These are phyloP conservation scores for Aspergillus quadricinctus DNA, from an alignment of 2,329 filamentous ascomycete species.

Conservation along the genomic window DNA sequence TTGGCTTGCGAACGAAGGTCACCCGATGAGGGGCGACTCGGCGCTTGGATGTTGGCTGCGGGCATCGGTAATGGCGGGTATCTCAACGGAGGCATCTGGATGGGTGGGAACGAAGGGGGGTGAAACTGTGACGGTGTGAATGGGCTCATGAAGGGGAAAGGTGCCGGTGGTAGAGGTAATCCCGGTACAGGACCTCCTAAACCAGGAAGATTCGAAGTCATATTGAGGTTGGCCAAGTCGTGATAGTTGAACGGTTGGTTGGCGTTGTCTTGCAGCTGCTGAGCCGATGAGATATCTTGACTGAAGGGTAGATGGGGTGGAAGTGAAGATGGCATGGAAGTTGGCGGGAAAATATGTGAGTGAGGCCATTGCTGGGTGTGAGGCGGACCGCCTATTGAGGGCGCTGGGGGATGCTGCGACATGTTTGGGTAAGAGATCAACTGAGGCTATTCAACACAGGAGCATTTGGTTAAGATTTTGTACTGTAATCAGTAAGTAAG, in stretches of 20 bases:
- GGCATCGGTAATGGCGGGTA: constrained; percentile 20
- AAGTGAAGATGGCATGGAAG: constrained; percentile 21
- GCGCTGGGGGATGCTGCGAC: constrained; percentile 46
- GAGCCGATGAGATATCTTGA: constrained; percentile 19
- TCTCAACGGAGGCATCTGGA: constrained; percentile 21
- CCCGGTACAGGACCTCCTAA: constrained; percentile 20
- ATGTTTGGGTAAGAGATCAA: constrained; percentile 26
- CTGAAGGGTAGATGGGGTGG: constrained; percentile 23
- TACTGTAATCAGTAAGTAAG: constrained; percentile 7
- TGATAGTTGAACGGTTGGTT: constrained; percentile 18
- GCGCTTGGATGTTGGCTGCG: constrained; percentile 10
- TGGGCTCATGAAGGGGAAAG: constrained; percentile 28
- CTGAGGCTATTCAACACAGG: neutral
- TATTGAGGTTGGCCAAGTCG: constrained; percentile 19
- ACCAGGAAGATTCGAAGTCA: constrained; percentile 28
- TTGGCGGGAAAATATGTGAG: constrained; percentile 21
- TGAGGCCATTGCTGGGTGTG: constrained; percentile 37
- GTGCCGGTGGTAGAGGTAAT: constrained; percentile 24
- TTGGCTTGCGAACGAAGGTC: constrained; percentile 11
- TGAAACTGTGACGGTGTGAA: constrained; percentile 30
- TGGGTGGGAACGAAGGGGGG: constrained; percentile 29
- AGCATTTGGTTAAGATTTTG: neutral
- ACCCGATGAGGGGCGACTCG: constrained; percentile 4
- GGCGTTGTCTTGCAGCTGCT: constrained; percentile 15
- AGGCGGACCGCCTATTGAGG: constrained; percentile 38